Percentiles rank a stretch among this genome's conserved stretches.
These are phyloP conservation scores for Sophora flavescens DNA, from an alignment of 306 rosid genomes.

Conservation along the genomic window DNA sequence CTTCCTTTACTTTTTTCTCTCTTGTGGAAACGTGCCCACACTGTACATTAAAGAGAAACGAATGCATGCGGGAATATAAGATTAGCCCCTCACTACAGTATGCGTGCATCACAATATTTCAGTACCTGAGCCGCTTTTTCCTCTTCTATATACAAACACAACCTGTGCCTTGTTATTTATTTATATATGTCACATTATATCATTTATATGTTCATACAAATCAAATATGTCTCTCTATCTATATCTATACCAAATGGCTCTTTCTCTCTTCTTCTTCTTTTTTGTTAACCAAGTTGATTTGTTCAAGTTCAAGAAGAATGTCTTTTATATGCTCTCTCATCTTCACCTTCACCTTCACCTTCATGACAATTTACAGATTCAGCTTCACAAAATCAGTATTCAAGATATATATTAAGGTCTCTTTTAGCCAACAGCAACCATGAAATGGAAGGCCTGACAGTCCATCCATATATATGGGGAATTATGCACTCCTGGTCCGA, in stretches of 20 bases:
- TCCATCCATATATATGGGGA: slow-evolving; percentile 61
- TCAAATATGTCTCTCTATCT: slow-evolving; percentile 34
- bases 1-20: slow-evolving; percentile 41
- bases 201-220: slow-evolving; percentile 2
- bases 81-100: slow-evolving; percentile 50
- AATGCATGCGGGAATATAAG: slow-evolving; percentile 93
- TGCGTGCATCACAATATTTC: slow-evolving; percentile 67
- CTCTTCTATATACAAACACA: slow-evolving; percentile 29
- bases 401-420: slow-evolving; percentile 14
- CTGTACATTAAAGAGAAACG: slow-evolving; percentile 67
- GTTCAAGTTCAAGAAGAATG: slow-evolving; percentile 45
- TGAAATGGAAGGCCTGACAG: slow-evolving; percentile 43
- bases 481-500: slow-evolving; percentile 90
- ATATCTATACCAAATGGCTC: slow-evolving; percentile 4
- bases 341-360: slow-evolving; percentile 29
- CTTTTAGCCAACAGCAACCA: slow-evolving; percentile 15
- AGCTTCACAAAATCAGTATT: slow-evolving; percentile 8
- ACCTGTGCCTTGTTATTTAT: slow-evolving; percentile 5
- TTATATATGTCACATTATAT: not conserved
- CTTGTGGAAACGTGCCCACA: slow-evolving; percentile 74
- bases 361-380: slow-evolving; percentile 16
- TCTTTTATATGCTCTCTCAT: slow-evolving; percentile 40
- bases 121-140: slow-evolving; percentile 38
- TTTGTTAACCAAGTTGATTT: not conserved
- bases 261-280: slow-evolving; percentile 5